Evolutionary conservation across 345 rosid species (phyloP).

Genomic region (Eucalyptus rudis): DNA sequence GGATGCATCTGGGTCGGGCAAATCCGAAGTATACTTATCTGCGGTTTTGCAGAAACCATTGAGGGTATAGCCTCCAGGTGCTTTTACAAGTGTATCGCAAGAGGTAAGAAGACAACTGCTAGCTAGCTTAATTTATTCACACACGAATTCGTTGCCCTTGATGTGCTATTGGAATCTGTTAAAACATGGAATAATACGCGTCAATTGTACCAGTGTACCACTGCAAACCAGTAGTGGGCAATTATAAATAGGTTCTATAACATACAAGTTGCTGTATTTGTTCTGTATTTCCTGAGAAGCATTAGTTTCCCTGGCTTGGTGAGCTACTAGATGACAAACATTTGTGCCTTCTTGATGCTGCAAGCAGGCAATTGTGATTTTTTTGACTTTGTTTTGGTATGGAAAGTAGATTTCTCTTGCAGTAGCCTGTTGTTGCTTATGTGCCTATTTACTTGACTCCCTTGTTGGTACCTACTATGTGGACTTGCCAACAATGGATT

Average conservation of each 20-base stretch:
- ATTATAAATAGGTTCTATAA: background rate
- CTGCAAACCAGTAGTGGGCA: background rate
- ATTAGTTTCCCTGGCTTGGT: background rate
- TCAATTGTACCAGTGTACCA: background rate
- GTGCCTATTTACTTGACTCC: background rate
- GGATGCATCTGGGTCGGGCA: conserved; percentile 18
- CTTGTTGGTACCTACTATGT: background rate
- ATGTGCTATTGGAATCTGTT: background rate
- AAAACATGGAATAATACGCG: background rate
- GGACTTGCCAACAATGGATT: background rate
- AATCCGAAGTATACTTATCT: conserved; percentile 58
- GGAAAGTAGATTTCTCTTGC: background rate
- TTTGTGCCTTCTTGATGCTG: background rate
- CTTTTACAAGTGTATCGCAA: background rate
- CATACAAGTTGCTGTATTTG: background rate
- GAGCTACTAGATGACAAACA: background rate
- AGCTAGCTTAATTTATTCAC: background rate
- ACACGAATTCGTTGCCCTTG: background rate
- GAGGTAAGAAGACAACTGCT: background rate
- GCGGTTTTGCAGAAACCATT: conserved; percentile 92
- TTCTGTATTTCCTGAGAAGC: background rate
- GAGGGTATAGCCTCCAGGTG: conserved; percentile 25
- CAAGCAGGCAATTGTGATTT: background rate
- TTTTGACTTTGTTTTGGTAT: background rate
- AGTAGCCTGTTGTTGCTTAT: background rate